Conservation (phyloP, 2,329 filamentous ascomycete genomes). For the Ophiostoma triangulosporum region DNA sequence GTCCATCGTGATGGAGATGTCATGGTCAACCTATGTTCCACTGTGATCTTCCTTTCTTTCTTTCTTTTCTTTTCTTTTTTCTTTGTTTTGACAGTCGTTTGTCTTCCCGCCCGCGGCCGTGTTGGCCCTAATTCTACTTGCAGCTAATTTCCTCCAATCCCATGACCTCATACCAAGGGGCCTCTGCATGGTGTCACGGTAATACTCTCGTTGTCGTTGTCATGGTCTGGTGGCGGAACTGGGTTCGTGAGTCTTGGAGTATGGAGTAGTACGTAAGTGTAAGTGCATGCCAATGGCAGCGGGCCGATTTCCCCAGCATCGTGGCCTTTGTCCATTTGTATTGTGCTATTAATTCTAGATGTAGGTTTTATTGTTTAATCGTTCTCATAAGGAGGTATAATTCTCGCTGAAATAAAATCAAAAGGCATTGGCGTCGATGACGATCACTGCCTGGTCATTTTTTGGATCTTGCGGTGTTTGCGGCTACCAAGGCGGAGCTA, state of each 20-base stretch:
- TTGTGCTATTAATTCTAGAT: not conserved
- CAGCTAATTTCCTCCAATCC: too few species aligned
- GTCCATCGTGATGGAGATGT: not conserved
- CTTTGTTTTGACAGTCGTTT: not conserved
- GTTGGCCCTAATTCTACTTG: too few species aligned
- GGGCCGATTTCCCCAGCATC: not conserved
- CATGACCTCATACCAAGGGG: too few species aligned
- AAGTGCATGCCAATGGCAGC: not conserved
- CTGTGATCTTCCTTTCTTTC: not conserved
- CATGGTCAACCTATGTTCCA: not conserved
- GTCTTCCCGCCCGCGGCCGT: too few species aligned
- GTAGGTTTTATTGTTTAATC: not conserved
- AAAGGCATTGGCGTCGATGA: not conserved
- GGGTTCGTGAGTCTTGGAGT: not conserved
- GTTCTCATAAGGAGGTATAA: not conserved
- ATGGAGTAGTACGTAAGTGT: not conserved
- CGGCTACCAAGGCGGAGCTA: not conserved
- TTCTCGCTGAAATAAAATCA: not conserved
- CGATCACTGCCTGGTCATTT: not conserved
- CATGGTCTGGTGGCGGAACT: not conserved
- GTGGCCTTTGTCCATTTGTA: not conserved
- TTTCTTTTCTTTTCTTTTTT: not conserved
- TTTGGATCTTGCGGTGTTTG: not conserved
- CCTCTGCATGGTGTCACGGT: too few species aligned
- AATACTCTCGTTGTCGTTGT: too few species aligned